These are phyloP conservation scores for Petunia hybrid DNA, from an alignment of 305 asterid genomes.

Conservation along the genomic window DNA sequence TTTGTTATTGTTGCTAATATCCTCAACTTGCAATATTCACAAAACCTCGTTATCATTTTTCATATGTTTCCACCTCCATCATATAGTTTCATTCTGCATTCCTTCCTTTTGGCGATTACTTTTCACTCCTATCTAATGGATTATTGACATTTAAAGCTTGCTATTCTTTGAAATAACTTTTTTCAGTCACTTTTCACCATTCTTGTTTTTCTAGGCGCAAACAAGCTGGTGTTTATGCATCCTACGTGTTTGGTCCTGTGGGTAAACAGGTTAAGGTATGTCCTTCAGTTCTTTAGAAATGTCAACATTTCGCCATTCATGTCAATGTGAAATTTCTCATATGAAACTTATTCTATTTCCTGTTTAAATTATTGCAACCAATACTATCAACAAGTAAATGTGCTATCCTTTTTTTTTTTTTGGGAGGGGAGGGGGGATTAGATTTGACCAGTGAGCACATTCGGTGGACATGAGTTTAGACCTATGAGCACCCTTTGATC, in stretches of 20 bases:
- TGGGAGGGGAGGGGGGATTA: no score
- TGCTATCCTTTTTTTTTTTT: no score
- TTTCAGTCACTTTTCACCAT: background rate
- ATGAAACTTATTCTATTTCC: background rate
- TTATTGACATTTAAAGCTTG: background rate
- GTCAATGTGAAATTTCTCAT: slow-evolving; percentile 9
- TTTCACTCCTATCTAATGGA: background rate
- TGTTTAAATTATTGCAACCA: background rate
- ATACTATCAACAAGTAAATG: background rate
- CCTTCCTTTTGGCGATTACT: background rate
- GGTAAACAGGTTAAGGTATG: slow-evolving; percentile 48
- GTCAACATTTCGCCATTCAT: slow-evolving; percentile 3
- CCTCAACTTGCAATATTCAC: no score
- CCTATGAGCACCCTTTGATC: background rate
- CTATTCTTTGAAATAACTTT: background rate
- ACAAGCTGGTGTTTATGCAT: slow-evolving; percentile 48
- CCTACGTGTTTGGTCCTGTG: slow-evolving; percentile 45
- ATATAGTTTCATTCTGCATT: background rate
- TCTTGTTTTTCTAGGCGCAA: slow-evolving; percentile 37
- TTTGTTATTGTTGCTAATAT: no score
- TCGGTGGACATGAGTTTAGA: background rate
- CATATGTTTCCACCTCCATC: background rate
- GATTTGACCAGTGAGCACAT: no score
- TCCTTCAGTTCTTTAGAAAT: background rate
- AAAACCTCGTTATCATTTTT: background rate